Evolutionary conservation across 768 basidiomycete species (phyloP).

Genomic region (Collybiopsis luxurians): DNA sequence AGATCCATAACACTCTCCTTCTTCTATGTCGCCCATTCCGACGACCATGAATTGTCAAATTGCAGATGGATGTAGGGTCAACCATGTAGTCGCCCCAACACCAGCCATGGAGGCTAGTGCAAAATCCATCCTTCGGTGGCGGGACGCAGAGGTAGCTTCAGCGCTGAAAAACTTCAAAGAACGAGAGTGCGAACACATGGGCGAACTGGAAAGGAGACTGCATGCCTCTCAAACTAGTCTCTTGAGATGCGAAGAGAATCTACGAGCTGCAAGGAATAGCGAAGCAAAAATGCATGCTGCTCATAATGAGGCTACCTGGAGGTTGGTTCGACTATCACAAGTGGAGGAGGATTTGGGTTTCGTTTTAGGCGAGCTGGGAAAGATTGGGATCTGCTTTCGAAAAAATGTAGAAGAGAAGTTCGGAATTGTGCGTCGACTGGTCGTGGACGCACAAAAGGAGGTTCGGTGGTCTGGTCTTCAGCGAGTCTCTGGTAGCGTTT

Average conservation of each 20-base stretch:
- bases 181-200: not conserved
- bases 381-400: not conserved
- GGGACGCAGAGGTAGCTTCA: not conserved
- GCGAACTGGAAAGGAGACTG: not conserved
- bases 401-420: not conserved
- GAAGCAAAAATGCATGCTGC: not conserved
- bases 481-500: not conserved
- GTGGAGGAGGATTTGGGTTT: not conserved
- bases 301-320: not conserved
- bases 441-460: not conserved
- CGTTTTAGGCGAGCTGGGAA: not conserved
- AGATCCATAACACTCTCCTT: too few relatives aligned
- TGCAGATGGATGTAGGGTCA: too few relatives aligned
- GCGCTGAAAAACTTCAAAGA: not conserved
- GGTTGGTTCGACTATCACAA: not conserved
- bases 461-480: not conserved
- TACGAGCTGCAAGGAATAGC: not conserved
- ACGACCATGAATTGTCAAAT: too few relatives aligned
- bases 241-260: not conserved
- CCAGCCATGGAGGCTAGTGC: not conserved
- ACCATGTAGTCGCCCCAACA: not conserved
- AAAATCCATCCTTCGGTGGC: not conserved
- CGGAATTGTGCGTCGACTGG: not conserved
- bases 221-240: not conserved
- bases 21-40: too few relatives aligned